Base-by-base conservation (phyloP, 176 grass and related monocot genomes). In the Coix lacrymajobi region DNA sequence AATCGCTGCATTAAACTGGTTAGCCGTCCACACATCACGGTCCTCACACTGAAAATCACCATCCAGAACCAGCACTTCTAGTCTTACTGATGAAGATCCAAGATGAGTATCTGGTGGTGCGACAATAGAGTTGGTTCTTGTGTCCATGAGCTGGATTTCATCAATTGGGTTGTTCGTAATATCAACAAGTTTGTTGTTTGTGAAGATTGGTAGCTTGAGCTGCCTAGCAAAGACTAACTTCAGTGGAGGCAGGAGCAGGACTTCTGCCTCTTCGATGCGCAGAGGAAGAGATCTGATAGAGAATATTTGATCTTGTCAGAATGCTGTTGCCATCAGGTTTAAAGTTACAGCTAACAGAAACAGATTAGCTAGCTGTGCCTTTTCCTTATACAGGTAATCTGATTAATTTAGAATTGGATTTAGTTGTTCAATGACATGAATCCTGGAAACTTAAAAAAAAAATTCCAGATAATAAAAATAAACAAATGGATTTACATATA, bases 41-140 rank as follows among this genome's bases (percentile, higher is more conserved):
- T 83, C 87, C 12, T 84, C 73, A 15, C 68, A 71, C 19, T 33
- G 58, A 57, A 97, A 97, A 75, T 90, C 89, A 4, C 91, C 94
- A 70, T 93, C 84, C 14, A 97, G 87, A 66, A 88, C 91, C 15
- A 94, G 70, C 24, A 97, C 63, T 78, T 97, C 94, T 36, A 97
- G 48, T 61, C 64, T 79, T 52, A 78, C 0, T 54, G 79, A 85
- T 67, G 79, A 85, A 44, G 79, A 71, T 2, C 37, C 57, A 4
- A 63, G 56, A 7, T 71, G 30, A n/a, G 29, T 61, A 33, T 43
- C 58, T 40, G 45, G 5, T 39, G 66, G 66, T 31, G 51, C 0
- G 19, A 64, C 46, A 16, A 31, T 17, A 49, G 29, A 8, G 16
- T 76, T 71, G 3, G 77, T 76, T 70, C 62, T 81, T 32, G 87